Percentiles rank a stretch among this genome's conserved stretches.
phyloP scores from a whole-genome alignment of 2,329 filamentous ascomycete species.

The Neonectria hederae region DNA sequence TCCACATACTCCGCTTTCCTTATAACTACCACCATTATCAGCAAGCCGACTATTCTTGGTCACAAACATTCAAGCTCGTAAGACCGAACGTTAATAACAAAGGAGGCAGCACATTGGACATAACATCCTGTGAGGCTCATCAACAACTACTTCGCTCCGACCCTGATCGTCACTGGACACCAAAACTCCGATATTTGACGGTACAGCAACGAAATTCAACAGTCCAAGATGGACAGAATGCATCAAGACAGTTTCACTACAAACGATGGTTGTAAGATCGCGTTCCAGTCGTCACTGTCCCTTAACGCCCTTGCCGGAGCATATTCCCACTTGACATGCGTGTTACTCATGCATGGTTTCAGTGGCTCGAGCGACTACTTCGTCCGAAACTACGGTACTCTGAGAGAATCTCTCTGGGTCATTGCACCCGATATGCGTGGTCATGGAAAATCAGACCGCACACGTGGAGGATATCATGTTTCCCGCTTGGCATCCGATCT shows the following conservation, averaged over 20 bases:
- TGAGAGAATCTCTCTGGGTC: slow-evolving; percentile 37
- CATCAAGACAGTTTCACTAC: slow-evolving; percentile 28
- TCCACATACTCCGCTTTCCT: background rate
- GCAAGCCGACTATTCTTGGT: background rate
- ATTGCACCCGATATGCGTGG: slow-evolving; percentile 43
- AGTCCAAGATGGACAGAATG: slow-evolving; percentile 23
- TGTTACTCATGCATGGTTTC: slow-evolving; percentile 43
- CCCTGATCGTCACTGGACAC: background rate
- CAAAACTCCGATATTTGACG: background rate
- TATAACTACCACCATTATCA: background rate
- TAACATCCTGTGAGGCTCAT: background rate
- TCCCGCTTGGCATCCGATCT: slow-evolving; percentile 40
- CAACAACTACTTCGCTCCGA: background rate
- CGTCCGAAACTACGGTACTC: slow-evolving; percentile 30
- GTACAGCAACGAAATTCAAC: background rate
- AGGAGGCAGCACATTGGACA: background rate
- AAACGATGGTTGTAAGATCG: slow-evolving; percentile 40
- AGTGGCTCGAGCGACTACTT: slow-evolving; percentile 44
- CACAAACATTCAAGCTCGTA: background rate
- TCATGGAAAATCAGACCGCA: slow-evolving; percentile 37
- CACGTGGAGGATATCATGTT: slow-evolving; percentile 40
- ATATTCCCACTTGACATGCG: slow-evolving; percentile 25
- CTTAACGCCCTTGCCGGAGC: slow-evolving; percentile 17
- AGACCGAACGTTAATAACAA: background rate
- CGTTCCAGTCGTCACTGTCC: slow-evolving; percentile 37